Base-by-base conservation (phyloP, 495 filamentous ascomycete genomes). In the Aspergillus ellipticus region DNA sequence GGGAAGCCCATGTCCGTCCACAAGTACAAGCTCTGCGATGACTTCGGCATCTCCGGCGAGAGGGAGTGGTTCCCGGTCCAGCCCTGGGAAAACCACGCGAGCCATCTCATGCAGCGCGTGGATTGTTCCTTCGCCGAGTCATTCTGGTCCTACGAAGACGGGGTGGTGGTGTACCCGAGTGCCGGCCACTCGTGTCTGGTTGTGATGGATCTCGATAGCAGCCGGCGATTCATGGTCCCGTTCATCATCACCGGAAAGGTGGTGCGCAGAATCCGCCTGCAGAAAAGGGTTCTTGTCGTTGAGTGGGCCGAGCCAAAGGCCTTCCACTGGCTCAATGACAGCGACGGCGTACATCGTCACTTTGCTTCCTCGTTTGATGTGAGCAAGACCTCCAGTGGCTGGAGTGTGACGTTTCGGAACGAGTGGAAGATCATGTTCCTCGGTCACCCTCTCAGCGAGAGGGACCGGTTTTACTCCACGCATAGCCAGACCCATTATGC, bases 391-490 rank as follows among this genome's bases (percentile, higher is more conserved):
- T 37, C 60, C 9, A 66, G 55, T 26, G 68, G 66, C n/a, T 85
- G 78, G 78, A 61, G 62, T 11, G 67, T 85, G 45, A 58, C 58
- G 1, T 78, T 79, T 22, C 82, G 85, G n/a, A 86, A 83, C 55
- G 85, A 89, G 61, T 89, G 82, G 82, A 85, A 85, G 60, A 80
- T 88, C 9, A 81, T 85, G 69, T 82, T 81, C 51, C 70, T 82
- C 4, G 85, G 83, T 6, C 76, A 87, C 24, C 82, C 84, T 4
- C 59, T 87, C 8, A 83, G 81, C 62, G 73, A 76, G 17, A 66
- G 74, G 42, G 82, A 87, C 56, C 79, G 84, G 5, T 88, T 87
- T 73, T 86, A 82, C 68, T 86, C 84, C 0, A 64, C 79, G 1
- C 86, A 89, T 61, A 87, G 70, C 29, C 57, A 79, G 10, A 81